Base-by-base conservation (phyloP, 2,329 filamentous ascomycete species). In the Trichoderma hamatum region DNA sequence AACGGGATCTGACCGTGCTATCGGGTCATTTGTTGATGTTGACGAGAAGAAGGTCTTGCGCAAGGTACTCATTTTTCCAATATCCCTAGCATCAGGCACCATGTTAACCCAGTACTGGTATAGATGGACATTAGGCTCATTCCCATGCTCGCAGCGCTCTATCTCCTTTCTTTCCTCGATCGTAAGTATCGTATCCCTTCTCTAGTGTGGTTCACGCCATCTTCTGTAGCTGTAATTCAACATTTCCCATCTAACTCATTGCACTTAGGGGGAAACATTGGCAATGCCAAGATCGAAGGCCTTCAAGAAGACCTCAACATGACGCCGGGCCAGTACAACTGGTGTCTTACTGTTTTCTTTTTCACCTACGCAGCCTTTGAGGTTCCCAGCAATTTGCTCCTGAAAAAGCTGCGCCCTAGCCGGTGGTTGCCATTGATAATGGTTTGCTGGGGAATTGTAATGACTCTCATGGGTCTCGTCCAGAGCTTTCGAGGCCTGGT, bases 381-480 rank as follows among this genome's bases (percentile, higher is more conserved):
- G 76, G 87, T 90, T 0, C 82, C 92, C n/a, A 93, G 90, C 67
- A 96, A 96, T 74, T 79, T 95, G 14, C 79, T 95, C 9, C 86
- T 96, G 67, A 96, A 95, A 78, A 86, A 85, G 16, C 82, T 94
- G 63, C 85, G 90, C 0, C 93, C 93, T 0, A 91, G 88, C 49
- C 80, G 92, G 61, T 96, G 94, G 82, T 85, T 95, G 28, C 90
- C 92, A 0, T 79, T 84, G 6, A 95, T 95, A 73, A 94, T 96
- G 89, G 78, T 92, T 1, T 81, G 87, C 1, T 88, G 83, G 82
- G 80, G 81, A 2, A 28, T 79, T 2, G 81, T 84, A 21, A 82
- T 86, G 82, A 85, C 84, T 0, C 74, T 86, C 21, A 86, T 86
- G 82, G 84, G 84, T 0, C 80, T 86, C n/a, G 85, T 86, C 0